These are phyloP conservation scores for Dunaliella sp. DNA, from an alignment of 139 green algal genomes.

Conservation along the genomic window DNA sequence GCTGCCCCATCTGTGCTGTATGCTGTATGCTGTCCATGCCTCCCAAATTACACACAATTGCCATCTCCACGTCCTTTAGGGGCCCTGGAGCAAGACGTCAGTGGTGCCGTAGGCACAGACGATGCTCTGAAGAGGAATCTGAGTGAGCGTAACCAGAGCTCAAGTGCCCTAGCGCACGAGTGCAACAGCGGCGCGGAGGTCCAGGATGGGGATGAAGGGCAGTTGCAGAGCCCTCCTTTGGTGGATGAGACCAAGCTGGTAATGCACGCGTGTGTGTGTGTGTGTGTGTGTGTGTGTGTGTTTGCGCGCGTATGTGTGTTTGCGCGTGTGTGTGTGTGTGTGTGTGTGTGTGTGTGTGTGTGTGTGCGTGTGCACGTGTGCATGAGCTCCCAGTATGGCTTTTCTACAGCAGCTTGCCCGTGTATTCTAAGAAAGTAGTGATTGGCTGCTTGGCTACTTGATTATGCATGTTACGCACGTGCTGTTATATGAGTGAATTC, in stretches of 20 bases:
- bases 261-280: background rate
- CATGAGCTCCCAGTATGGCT: background rate
- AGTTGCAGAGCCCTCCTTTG: background rate
- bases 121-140: too few relatives aligned
- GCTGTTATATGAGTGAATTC: background rate
- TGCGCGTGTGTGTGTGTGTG: background rate
- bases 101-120: too few relatives aligned
- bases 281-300: background rate
- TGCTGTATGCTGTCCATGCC: too few relatives aligned
- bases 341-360: background rate
- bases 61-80: too few relatives aligned
- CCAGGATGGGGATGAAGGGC: background rate
- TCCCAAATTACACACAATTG: too few relatives aligned
- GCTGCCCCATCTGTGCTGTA: too few relatives aligned
- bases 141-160: too few relatives aligned
- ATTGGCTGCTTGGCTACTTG: too few relatives aligned
- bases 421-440: background rate
- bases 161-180: too few relatives aligned
- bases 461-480: too few relatives aligned
- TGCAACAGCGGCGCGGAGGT: too few relatives aligned
- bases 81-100: too few relatives aligned
- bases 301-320: background rate
- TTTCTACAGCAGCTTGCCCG: background rate
- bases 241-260: background rate
- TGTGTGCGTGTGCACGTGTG: background rate